A percentile compares a stretch with the other conserved stretches of the same genome.
These are phyloP conservation scores for Aspergillus flavus DNA, from an alignment of 2,329 filamentous ascomycete genomes.

Conservation along the genomic window DNA sequence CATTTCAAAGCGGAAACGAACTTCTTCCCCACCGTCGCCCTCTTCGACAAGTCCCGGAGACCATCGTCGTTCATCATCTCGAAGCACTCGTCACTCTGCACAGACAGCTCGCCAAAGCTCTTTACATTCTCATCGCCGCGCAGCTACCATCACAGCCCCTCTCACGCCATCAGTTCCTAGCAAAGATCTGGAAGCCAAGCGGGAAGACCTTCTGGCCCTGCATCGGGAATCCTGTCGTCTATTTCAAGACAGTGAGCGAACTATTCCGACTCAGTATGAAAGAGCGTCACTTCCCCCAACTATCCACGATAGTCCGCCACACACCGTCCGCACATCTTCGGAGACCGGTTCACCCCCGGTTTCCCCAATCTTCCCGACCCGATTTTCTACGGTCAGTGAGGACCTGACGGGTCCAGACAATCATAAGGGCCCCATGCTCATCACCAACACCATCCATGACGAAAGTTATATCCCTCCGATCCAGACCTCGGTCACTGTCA, in stretches of 20 bases:
- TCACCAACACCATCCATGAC: background rate
- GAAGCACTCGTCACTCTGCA: slow-evolving; percentile 34
- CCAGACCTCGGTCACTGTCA: slow-evolving; percentile 42
- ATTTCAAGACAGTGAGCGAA: slow-evolving; percentile 32
- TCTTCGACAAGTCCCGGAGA: slow-evolving; percentile 24
- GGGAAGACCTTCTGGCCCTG: slow-evolving; percentile 40
- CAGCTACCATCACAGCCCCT: slow-evolving; percentile 23
- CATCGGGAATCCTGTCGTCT: slow-evolving; percentile 46
- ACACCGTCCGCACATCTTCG: slow-evolving; percentile 13
- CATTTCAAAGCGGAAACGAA: slow-evolving; percentile 24
- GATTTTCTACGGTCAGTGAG: slow-evolving; percentile 12
- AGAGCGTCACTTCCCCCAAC: slow-evolving; percentile 10
- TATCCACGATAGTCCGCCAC: slow-evolving; percentile 8
- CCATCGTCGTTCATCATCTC: slow-evolving; percentile 37
- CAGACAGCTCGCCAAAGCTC: slow-evolving; percentile 30
- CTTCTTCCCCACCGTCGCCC: slow-evolving; percentile 35
- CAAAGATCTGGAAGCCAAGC: slow-evolving; percentile 26
- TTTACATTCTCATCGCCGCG: slow-evolving; percentile 32
- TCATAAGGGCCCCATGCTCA: background rate
- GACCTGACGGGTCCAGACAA: background rate
- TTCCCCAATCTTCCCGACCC: slow-evolving; percentile 14
- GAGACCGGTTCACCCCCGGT: slow-evolving; percentile 19
- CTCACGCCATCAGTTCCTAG: slow-evolving; percentile 28
- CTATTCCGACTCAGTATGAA: background rate
- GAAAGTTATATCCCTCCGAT: slow-evolving; percentile 9